Evolutionary conservation across 257 asterid genomes (phyloP), one percentile per base, ranked within the genome.

Genomic region (Orobanche coerulescens): DNA sequence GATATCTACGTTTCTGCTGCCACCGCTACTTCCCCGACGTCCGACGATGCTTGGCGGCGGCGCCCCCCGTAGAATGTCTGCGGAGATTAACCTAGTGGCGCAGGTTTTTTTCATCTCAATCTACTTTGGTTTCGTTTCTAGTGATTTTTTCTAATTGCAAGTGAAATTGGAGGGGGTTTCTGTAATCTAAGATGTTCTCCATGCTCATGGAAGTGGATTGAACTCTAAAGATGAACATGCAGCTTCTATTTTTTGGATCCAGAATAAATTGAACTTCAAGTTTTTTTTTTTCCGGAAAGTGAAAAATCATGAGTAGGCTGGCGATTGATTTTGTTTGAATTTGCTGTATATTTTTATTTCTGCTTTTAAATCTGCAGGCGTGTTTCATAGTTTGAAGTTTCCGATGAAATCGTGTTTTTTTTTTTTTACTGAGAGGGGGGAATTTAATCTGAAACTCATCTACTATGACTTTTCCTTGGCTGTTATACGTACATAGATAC

Each of bases 41-140:
- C 66, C 64, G 74, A 28, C 52, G 79, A 47, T 20, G 14, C 64
- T 62, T 37, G 48, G 63, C 19, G 59, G 64, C 28, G 71, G 76
- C 44, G 65, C 26, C 53, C 64, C 46, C 1, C 33, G 48, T 58
- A 37, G 62, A 66, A 52, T 33, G 65, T 20, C 69, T 36, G 16
- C 30, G 19, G 71, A 50, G 58, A 30, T 5, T 18, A 43, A 58
- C 62, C 34, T 65, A 2, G 8, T 60, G 13, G 5, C 23, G 24
- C 73, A 64, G 78, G 78, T 76, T 63, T 15, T 23, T 19, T 44
- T 51, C 16, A 5, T 39, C 13, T 58, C 36, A 2, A 40, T 22
- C 60, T 25, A 31, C 40, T 31, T 46, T 36, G 36, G 34, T 44
- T 37, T 65, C 37, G 0, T 40, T 31, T 60, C 34, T 28, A 26